A percentile compares a stretch with the other conserved stretches of the same genome.
Conservation (phyloP, 1,284 basidiomycete genomes). For the Boletus putidus region DNA sequence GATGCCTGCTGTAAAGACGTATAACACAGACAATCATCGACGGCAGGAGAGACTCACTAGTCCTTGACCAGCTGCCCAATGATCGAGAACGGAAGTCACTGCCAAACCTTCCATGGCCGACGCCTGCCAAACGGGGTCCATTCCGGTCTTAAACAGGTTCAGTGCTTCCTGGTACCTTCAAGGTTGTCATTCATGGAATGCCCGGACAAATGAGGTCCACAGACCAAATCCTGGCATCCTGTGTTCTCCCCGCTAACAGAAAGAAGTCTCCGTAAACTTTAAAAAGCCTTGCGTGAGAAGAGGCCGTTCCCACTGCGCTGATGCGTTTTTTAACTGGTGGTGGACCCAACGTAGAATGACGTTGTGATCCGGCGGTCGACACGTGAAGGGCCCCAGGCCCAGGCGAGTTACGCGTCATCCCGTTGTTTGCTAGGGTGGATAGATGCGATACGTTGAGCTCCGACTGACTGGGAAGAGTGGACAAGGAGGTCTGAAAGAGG, state of each 20-base stretch:
- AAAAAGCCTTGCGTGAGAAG: slow-evolving; percentile 75
- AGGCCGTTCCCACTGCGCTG: slow-evolving; percentile 63
- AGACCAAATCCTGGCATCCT: slow-evolving; percentile 80
- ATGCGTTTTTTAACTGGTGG: slow-evolving; percentile 56
- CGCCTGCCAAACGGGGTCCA: slow-evolving; percentile 86
- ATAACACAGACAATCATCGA: slow-evolving; percentile 22
- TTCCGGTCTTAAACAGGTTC: slow-evolving; percentile 64
- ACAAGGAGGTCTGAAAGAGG: slow-evolving; percentile 45
- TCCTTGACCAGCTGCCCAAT: slow-evolving; percentile 76
- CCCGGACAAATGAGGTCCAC: slow-evolving; percentile 26
- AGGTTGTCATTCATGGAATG: slow-evolving; percentile 29
- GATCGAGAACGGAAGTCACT: slow-evolving; percentile 74
- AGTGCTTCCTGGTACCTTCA: slow-evolving; percentile 83
- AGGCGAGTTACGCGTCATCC: slow-evolving; percentile 56
- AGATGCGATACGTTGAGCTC: slow-evolving; percentile 50
- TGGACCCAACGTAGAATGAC: slow-evolving; percentile 52
- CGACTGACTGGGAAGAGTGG: slow-evolving; percentile 56
- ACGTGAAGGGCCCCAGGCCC: slow-evolving; percentile 36
- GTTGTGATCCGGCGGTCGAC: slow-evolving; percentile 39
- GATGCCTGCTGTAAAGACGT: slow-evolving; percentile 49
- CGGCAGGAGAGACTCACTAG: slow-evolving; percentile 47
- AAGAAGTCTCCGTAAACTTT: slow-evolving; percentile 91
- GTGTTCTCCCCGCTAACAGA: slow-evolving; percentile 75
- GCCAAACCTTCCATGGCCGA: slow-evolving; percentile 82
- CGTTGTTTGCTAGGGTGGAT: slow-evolving; percentile 44